Conservation (phyloP, 305 asterid genomes). For the Rubia balearica region DNA sequence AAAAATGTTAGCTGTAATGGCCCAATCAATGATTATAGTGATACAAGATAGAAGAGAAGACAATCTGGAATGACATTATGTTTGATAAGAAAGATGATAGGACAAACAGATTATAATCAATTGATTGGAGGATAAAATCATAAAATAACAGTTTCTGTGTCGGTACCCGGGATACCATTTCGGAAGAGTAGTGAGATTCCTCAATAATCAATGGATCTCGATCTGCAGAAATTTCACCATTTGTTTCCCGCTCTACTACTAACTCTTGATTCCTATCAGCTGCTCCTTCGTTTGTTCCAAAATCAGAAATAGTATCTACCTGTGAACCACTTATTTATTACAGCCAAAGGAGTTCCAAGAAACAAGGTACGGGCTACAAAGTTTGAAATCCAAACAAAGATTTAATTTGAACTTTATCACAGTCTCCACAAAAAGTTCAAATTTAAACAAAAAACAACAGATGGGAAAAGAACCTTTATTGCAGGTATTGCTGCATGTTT, state of each 20-base stretch:
- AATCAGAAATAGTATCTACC: slow-evolving; percentile 60
- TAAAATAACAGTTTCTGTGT: slow-evolving; percentile 17
- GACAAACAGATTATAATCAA: slow-evolving; percentile 13
- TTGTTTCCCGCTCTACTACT: slow-evolving; percentile 17
- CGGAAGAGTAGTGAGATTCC: slow-evolving; percentile 22
- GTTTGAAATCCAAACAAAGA: neutral
- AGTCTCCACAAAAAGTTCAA: neutral
- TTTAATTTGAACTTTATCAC: neutral
- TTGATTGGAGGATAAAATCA: slow-evolving; percentile 10
- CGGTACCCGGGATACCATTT: slow-evolving; percentile 22
- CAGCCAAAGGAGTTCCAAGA: neutral
- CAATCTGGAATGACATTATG: neutral
- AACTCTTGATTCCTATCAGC: slow-evolving; percentile 31
- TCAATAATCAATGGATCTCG: slow-evolving; percentile 26
- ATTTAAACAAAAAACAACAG: neutral
- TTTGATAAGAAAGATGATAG: neutral
- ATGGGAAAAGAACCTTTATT: slow-evolving; percentile 48
- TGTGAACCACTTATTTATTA: slow-evolving; percentile 21
- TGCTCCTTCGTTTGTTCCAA: slow-evolving; percentile 33
- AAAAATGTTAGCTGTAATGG: neutral
- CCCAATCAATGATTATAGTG: neutral
- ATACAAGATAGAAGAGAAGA: neutral
- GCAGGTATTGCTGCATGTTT: slow-evolving; percentile 56
- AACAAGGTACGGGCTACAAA: neutral
- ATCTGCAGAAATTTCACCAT: slow-evolving; percentile 16